Percentiles rank a stretch among this genome's conserved stretches.
These are phyloP conservation scores for Selenicereus undatus DNA, from an alignment of 148 eudicot genomes.

Conservation along the genomic window DNA sequence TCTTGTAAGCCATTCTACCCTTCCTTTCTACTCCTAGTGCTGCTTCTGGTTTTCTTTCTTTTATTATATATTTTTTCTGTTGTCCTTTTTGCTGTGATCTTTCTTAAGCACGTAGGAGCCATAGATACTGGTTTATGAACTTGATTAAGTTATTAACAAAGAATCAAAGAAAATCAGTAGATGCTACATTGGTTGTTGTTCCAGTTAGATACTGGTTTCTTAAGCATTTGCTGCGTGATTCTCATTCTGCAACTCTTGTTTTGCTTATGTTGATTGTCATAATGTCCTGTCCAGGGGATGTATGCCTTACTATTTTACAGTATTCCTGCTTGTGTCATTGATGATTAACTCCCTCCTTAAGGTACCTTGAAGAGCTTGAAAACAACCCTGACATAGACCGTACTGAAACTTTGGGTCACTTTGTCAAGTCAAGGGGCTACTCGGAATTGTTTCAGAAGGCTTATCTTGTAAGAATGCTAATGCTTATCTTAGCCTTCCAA, in stretches of 20 bases:
- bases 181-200: too few relatives aligned
- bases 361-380: constrained; percentile 83
- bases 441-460: constrained; percentile 89
- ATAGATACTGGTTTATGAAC: not conserved
- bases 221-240: not conserved
- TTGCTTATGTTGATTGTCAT: not conserved
- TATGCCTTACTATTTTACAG: not conserved
- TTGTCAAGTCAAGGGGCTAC: constrained; percentile 65
- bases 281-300: not conserved
- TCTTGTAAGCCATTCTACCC: constrained; percentile 37
- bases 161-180: not conserved
- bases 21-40: not conserved
- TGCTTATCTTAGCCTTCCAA: not conserved
- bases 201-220: too few relatives aligned
- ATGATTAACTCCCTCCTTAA: constrained; percentile 25
- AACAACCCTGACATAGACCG: constrained; percentile 66
- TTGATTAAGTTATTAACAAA: not conserved
- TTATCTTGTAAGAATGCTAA: constrained; percentile 64
- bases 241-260: not conserved
- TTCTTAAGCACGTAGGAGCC: not conserved
- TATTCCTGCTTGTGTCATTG: constrained; percentile 1
- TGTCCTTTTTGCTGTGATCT: too few relatives aligned
- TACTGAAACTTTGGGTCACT: constrained; percentile 69
- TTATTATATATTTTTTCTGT: not conserved
- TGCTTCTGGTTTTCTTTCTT: not conserved